A percentile compares a stretch with the other conserved stretches of the same genome.
Conservation (phyloP, 129 eudicot species). For the Scalesia atractyloides region DNA sequence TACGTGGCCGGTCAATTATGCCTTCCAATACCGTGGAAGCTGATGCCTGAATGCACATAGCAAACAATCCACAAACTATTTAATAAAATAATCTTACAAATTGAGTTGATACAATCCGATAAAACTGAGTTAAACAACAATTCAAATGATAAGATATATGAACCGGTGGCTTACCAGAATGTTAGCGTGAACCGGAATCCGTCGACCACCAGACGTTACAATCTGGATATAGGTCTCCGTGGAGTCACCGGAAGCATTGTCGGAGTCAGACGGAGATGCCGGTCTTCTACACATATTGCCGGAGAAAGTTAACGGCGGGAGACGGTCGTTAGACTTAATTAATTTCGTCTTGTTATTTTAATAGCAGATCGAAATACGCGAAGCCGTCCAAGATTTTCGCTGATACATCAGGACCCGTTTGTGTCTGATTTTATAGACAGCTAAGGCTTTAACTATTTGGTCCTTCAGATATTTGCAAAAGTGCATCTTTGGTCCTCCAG, state of each 20-base stretch:
- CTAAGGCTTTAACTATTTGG: slow-evolving; percentile 8
- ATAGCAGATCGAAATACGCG: not conserved
- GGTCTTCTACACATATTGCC: slow-evolving; percentile 27
- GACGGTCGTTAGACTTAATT: not conserved
- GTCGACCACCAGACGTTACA: slow-evolving; percentile 70
- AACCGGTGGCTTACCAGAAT: slow-evolving; percentile 53
- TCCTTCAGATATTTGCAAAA: not conserved
- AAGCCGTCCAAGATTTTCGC: slow-evolving; percentile 1
- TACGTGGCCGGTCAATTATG: slow-evolving; percentile 53
- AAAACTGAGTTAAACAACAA: not conserved
- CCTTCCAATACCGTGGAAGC: slow-evolving; percentile 77
- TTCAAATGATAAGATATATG: not conserved
- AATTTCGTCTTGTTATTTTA: not conserved
- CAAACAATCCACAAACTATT: not conserved
- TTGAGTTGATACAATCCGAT: not conserved
- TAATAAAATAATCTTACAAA: not conserved
- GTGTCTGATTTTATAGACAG: slow-evolving; percentile 40
- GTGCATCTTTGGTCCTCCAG: slow-evolving; percentile 5
- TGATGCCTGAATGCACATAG: slow-evolving; percentile 49
- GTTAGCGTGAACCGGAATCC: slow-evolving; percentile 72
- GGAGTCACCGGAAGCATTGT: slow-evolving; percentile 34
- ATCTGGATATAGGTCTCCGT: slow-evolving; percentile 54
- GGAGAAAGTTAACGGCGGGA: slow-evolving; percentile 12
- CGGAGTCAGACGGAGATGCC: slow-evolving; percentile 32
- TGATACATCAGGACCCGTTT: not conserved